Conservation (phyloP, 345 rosid species). For the thale cress (Arabidopsis thaliana) region DNA sequence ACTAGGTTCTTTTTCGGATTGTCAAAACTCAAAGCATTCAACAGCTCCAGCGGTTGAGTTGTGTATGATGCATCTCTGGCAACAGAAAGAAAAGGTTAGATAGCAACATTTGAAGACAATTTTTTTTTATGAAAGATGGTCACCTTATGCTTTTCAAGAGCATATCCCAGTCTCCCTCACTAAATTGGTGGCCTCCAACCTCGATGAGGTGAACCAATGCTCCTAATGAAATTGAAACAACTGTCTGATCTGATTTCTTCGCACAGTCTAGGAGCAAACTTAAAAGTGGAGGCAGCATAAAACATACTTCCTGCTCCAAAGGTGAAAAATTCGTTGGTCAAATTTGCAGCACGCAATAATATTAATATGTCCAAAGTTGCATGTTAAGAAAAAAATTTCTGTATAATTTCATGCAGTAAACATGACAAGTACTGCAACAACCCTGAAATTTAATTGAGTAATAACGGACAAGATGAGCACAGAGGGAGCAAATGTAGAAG, state of each 20-base stretch:
- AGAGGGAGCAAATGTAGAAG: slow-evolving; percentile 12
- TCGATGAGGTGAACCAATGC: slow-evolving; percentile 97
- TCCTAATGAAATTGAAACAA: slow-evolving; percentile 94
- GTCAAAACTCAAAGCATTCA: slow-evolving; percentile 75
- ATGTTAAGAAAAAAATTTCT: slow-evolving; percentile 9
- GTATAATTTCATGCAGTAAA: slow-evolving; percentile 13
- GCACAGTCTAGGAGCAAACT: slow-evolving; percentile 96
- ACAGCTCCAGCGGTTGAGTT: slow-evolving; percentile 96
- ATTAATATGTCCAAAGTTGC: slow-evolving; percentile 22
- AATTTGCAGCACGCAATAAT: slow-evolving; percentile 20
- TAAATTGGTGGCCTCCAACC: slow-evolving; percentile 98
- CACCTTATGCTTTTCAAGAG: slow-evolving; percentile 97
- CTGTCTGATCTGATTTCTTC: slow-evolving; percentile 94
- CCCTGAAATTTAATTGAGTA: slow-evolving; percentile 15
- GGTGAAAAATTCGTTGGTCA: slow-evolving; percentile 25
- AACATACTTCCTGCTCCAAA: slow-evolving; percentile 85
- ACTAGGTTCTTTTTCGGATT: slow-evolving; percentile 48
- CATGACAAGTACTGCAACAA: slow-evolving; percentile 29
- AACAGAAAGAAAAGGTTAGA: slow-evolving; percentile 39
- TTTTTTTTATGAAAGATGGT: slow-evolving; percentile 30
- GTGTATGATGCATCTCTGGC: slow-evolving; percentile 94
- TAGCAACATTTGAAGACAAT: slow-evolving; percentile 7
- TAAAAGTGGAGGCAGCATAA: slow-evolving; percentile 96
- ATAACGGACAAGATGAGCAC: slow-evolving; percentile 19
- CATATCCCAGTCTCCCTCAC: slow-evolving; percentile 95